phyloP scores from a whole-genome alignment of 2,329 filamentous ascomycete genomes.

The Trichoderma sp. region DNA sequence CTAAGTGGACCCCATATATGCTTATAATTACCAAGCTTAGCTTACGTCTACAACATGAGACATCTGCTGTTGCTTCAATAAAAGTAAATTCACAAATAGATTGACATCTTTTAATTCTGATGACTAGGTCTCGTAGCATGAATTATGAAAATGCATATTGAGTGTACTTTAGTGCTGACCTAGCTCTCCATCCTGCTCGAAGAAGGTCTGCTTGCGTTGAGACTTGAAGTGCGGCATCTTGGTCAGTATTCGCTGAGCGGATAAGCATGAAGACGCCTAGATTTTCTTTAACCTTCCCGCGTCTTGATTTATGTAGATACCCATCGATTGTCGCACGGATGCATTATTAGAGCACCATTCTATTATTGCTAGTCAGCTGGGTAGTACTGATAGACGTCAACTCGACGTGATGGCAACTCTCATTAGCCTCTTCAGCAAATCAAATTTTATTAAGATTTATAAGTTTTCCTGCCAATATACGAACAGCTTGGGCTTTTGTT shows the following conservation, averaged over 20 bases:
- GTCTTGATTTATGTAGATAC: background rate
- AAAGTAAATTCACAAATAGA: background rate
- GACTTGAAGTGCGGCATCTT: background rate
- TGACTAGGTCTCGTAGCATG: background rate
- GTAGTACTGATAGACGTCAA: background rate
- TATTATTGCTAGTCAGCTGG: too few relatives aligned
- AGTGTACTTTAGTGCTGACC: background rate
- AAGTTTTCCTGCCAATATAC: rapidly evolving
- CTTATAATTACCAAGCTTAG: background rate
- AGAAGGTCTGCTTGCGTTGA: background rate
- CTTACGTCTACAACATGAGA: background rate
- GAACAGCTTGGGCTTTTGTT: background rate
- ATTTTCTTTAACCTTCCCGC: background rate
- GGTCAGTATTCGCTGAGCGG: background rate
- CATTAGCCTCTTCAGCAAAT: background rate
- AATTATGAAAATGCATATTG: background rate
- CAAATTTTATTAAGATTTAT: background rate
- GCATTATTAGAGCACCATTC: background rate
- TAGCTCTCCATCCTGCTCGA: background rate
- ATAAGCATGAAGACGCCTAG: background rate
- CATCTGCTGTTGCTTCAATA: background rate
- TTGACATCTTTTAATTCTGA: background rate
- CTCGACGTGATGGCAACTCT: background rate
- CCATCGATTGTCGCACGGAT: background rate
- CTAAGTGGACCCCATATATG: too few relatives aligned